Base-by-base conservation (phyloP, 176 grass and related monocot genomes). In the Eremochloa ophiuroides region DNA sequence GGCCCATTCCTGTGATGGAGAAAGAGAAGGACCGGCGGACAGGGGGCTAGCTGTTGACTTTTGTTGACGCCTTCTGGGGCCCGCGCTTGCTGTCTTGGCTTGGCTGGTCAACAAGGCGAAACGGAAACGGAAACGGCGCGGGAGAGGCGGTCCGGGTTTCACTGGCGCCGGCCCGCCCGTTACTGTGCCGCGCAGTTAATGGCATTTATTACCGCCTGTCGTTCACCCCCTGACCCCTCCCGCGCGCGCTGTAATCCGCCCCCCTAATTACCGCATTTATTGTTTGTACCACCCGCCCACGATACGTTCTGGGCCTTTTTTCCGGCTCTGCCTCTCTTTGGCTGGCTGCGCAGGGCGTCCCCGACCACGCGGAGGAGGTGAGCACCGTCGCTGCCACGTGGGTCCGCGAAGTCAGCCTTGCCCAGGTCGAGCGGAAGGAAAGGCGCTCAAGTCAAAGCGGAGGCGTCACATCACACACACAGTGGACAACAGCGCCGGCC, bases 181-280 rank as follows among this genome's bases (percentile, higher is more conserved):
- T 88, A 88, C 86, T 27, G 85, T 64, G 64, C 43, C 71, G 63
- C 18, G 64, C 8, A 83, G 53, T 87, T 78, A 87, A 71, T 55
- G 73, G 73, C 85, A 87, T 83, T 87, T 77, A 87, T 17, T 63
- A 23, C 53, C 62, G 26, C 69, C 69, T 71, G 69, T 29, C 26
- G 69, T 47, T 71, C 69, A 47, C 69, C 69, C 29, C 44, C n/a
- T n/a, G n/a, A n/a, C n/a, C 75, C 44, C 37, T 37, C 1, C 37
- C 58, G 2, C 25, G 6, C 10, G 22, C 23, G 22, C 42, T 33
- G 85, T 87, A 82, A 87, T 87, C 73, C 73, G 18, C 14, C 18
- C 56, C 66, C 44, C 20, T 83, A 83, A 88, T 83, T 88, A 73
- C 86, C 66, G 66, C 86, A 88, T 73, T 88, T 73, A 88, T n/a